phyloP scores from a whole-genome alignment of 371 early-diverging fungal genomes.

The Apophysomyces sp. region DNA sequence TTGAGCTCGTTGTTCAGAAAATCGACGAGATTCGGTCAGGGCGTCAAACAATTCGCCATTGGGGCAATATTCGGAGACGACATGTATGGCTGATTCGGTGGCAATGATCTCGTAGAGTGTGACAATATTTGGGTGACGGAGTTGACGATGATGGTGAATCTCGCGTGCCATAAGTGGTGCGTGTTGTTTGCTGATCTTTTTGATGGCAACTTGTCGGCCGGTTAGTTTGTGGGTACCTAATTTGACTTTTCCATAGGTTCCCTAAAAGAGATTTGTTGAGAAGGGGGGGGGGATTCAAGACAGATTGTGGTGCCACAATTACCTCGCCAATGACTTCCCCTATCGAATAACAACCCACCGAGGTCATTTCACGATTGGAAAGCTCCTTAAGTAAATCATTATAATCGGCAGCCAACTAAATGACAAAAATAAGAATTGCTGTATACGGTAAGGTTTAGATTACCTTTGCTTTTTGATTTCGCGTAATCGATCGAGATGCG shows the following conservation, averaged over 20 bases:
- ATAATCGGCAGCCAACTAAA: constrained; percentile 28
- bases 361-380: constrained; percentile 22
- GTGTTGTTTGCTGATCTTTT: constrained; percentile 84
- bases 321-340: constrained; percentile 29
- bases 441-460: not conserved
- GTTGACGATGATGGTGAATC: constrained; percentile 84
- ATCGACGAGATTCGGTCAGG: constrained; percentile 59
- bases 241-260: constrained; percentile 88
- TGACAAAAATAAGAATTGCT: not conserved
- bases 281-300: not conserved
- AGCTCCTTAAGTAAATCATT: constrained; percentile 27
- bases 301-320: not conserved
- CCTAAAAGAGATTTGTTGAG: constrained; percentile 37
- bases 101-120: constrained; percentile 84
- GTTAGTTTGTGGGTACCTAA: constrained; percentile 76
- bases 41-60: constrained; percentile 80
- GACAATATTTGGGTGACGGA: constrained; percentile 84
- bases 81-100: constrained; percentile 79
- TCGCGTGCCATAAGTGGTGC: constrained; percentile 78
- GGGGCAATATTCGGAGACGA: constrained; percentile 78
- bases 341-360: constrained; percentile 23
- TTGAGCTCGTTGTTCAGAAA: constrained; percentile 53
- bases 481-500: constrained; percentile 17
- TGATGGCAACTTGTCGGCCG: constrained; percentile 84
- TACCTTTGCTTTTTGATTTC: constrained; percentile 32